Evolutionary conservation across 1,139 yeast species (phyloP).

Genomic region (Pichia kudriavzevii): DNA sequence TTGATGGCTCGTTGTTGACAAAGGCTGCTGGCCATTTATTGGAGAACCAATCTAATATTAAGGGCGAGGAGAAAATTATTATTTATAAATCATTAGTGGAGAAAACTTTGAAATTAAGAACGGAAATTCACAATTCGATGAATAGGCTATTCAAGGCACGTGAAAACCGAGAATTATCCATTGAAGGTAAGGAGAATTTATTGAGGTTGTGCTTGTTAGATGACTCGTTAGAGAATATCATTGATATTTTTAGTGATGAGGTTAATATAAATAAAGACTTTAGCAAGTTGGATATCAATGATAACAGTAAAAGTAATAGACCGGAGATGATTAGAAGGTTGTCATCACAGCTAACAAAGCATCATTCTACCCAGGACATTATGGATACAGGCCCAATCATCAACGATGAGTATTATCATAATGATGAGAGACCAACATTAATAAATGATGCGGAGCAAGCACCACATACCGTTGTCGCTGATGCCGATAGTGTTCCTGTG

Average conservation of each 20-base stretch:
- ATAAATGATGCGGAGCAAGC: constrained; percentile 21
- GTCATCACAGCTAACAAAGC: constrained; percentile 30
- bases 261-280: constrained; percentile 2
- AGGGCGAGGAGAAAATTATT: constrained; percentile 29
- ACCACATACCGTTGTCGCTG: constrained; percentile 67
- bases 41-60: constrained; percentile 19
- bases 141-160: constrained; percentile 54
- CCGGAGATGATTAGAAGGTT: constrained; percentile 23
- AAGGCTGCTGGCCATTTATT: constrained; percentile 60
- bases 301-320: constrained; percentile 5
- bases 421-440: constrained; percentile 10
- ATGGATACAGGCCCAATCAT: constrained; percentile 50
- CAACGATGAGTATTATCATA: constrained; percentile 33
- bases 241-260: constrained; percentile 46
- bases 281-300: constrained; percentile 1
- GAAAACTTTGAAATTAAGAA: constrained; percentile 45
- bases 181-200: constrained; percentile 68
- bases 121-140: constrained; percentile 53
- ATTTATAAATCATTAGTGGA: constrained; percentile 40
- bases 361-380: constrained; percentile 43
- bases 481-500: constrained; percentile 49
- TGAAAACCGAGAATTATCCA: constrained; percentile 45
- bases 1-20: constrained; percentile 51
- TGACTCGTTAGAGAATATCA: constrained; percentile 60
- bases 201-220: constrained; percentile 62